Percentiles rank a stretch among this genome's conserved stretches.
These are phyloP conservation scores for Sugiyamaella marilandica DNA, from an alignment of 805 yeast species.

Conservation along the genomic window DNA sequence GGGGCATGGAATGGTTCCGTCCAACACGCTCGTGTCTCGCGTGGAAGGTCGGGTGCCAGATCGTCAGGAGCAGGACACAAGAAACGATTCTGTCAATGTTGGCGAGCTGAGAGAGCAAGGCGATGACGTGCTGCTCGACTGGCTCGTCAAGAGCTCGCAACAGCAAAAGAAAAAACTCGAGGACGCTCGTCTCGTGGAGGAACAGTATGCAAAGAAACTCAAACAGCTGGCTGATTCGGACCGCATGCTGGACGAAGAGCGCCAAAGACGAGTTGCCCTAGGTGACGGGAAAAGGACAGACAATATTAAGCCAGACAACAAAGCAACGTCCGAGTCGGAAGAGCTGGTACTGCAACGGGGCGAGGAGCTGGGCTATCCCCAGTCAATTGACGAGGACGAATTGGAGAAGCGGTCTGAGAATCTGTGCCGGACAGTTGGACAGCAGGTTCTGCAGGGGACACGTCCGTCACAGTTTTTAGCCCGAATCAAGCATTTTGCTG, in stretches of 20 bases:
- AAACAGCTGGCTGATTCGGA: background rate
- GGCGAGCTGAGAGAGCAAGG: background rate
- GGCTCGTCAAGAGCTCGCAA: background rate
- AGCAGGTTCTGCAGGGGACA: background rate
- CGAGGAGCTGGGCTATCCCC: background rate
- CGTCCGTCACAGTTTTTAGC: background rate
- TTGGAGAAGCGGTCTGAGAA: slow-evolving; percentile 1
- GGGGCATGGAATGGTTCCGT: background rate
- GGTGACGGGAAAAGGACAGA: background rate
- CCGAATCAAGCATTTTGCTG: background rate
- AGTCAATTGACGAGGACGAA: background rate
- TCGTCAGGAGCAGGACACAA: background rate
- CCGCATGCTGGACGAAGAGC: background rate
- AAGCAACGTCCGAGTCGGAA: background rate
- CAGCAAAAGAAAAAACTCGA: background rate
- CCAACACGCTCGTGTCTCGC: background rate
- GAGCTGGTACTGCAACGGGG: background rate
- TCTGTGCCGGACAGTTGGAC: background rate
- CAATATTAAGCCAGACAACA: background rate
- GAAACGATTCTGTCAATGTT: background rate
- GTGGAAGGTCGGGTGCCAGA: background rate
- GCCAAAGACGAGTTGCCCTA: background rate
- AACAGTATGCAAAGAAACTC: background rate
- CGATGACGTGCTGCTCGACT: background rate
- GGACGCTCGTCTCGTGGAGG: background rate